A percentile compares a stretch with the other conserved stretches of the same genome.
These are phyloP conservation scores for Colletotrichum sp. DNA, from an alignment of 2,329 filamentous ascomycete species.

Conservation along the genomic window DNA sequence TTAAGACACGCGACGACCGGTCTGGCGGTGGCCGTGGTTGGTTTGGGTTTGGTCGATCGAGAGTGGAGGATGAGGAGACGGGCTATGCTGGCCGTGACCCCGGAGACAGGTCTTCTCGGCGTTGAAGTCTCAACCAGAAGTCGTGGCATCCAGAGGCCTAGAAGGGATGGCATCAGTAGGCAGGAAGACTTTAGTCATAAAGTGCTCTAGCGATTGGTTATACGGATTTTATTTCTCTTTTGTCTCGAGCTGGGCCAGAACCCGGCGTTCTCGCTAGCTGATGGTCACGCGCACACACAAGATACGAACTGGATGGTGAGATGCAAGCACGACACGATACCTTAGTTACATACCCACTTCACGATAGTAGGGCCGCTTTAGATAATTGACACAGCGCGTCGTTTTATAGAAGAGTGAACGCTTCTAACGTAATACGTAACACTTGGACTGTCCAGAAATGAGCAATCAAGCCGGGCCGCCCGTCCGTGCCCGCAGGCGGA, in stretches of 20 bases:
- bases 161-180: neutral
- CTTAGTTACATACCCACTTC: neutral
- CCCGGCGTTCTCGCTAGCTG: neutral
- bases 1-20: slow-evolving; percentile 1
- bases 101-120: neutral
- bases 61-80: slow-evolving; percentile 16
- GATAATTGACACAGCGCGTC: neutral
- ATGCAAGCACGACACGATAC: neutral
- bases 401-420: neutral
- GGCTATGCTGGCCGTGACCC: neutral
- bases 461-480: neutral
- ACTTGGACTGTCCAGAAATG: neutral
- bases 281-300: neutral
- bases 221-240: neutral
- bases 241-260: neutral
- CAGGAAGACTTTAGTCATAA: neutral
- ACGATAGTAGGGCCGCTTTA: neutral
- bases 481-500: neutral
- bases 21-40: slow-evolving; percentile 3
- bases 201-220: neutral
- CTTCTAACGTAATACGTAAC: neutral
- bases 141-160: neutral
- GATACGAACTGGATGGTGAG: neutral
- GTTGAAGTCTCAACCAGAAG: neutral
- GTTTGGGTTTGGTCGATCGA: slow-evolving; percentile 17